Base-by-base conservation (phyloP, 352 stramenopile genomes). In the Paralagenidium karlingii region DNA sequence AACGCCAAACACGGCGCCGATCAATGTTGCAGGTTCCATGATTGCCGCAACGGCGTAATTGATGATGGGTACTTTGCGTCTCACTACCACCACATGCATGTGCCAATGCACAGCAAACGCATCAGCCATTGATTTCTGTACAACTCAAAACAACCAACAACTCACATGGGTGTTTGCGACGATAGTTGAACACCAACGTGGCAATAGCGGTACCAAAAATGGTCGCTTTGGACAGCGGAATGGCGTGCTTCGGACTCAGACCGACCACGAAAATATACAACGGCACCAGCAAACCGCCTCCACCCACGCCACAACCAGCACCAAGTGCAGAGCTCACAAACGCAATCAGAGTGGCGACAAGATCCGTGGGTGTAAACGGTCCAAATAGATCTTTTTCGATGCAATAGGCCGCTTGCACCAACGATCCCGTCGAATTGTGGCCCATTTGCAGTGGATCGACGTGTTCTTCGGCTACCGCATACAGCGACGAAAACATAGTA, bases 41-140 rank as follows among this genome's bases (percentile, higher is more conserved):
- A 98, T 86, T 3, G 97, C 54, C n/a, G 96, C 92, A n/a, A 99
- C 66, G 45, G 97, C 88, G 80, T 96, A 98, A 68, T 98, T 93
- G 28, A 99, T 95, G 15, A 99, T 65, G 9, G 94, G 91, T 26
- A 93, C 53, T 55, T 97, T 87, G 0, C 71, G 70, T 25, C 82
- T 64, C 21, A 43, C 73, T 86, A 43, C 18, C 29, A 24, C 27
- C 13, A 15, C 15, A 31, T 22, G 7, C 22, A 3, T 22, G 22
- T 22, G 22, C 22, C 3, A 20, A 36, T 36, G 7, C 7, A 7
- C 19, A 7, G 3, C 30, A 20, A 36, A 8, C 19, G 30, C 19
- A 36, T 8, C 16, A 33, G 28, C 16, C 30, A 7, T 36, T 36
- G 30, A 36, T 43, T 12, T n/a, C 30, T 8, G 8, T n/a, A 13